phyloP scores from a whole-genome alignment of 345 rosid species.

The Raphanus sativus region DNA sequence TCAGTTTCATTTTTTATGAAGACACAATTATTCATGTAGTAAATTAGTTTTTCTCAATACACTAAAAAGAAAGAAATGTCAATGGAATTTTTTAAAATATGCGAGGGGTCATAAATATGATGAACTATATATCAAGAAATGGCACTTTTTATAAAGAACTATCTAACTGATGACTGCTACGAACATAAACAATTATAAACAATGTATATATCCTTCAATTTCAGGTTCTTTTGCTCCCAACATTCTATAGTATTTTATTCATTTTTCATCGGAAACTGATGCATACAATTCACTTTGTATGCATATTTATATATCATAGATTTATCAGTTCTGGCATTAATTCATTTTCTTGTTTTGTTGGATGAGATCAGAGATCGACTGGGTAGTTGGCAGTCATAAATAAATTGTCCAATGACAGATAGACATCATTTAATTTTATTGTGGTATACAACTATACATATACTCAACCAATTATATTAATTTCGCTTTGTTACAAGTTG shows the following conservation, averaged over 20 bases:
- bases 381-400: slow-evolving; percentile 61
- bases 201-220: not conserved
- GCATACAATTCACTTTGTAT: not conserved
- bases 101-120: not conserved
- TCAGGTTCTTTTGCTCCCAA: not conserved
- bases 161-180: slow-evolving; percentile 14
- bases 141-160: not conserved
- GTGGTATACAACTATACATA: not conserved
- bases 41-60: not conserved
- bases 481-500: slow-evolving; percentile 12
- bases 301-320: not conserved
- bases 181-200: slow-evolving; percentile 10
- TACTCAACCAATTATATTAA: slow-evolving; percentile 14
- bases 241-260: not conserved
- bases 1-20: not conserved
- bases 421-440: slow-evolving; percentile 56
- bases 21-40: not conserved
- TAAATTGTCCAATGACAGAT: slow-evolving; percentile 46
- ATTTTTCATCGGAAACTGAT: not conserved
- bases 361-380: slow-evolving; percentile 28
- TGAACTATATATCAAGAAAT: slow-evolving; percentile 1
- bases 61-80: not conserved
- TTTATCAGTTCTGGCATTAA: not conserved
- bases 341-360: slow-evolving; percentile 17
- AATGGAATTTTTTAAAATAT: not conserved